Conservation (phyloP, 805 yeast genomes). For the Myxozyma lipomycoides region DNA sequence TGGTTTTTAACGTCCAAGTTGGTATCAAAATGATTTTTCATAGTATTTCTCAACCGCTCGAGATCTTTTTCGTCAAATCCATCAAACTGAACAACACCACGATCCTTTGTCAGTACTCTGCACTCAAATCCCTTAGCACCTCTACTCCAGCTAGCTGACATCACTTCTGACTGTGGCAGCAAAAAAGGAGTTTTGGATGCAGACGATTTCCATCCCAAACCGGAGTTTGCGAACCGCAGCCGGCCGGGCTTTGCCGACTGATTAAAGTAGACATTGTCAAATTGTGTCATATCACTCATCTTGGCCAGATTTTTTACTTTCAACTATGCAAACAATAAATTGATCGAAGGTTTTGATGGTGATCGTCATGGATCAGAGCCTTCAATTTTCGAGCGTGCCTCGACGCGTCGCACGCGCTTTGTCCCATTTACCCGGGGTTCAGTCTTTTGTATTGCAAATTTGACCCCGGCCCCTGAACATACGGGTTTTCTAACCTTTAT, state of each 20-base stretch:
- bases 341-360: too few relatives aligned
- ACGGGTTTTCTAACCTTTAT: too few relatives aligned
- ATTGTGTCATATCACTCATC: slow-evolving; percentile 47
- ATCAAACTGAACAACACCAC: slow-evolving; percentile 81
- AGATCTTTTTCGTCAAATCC: slow-evolving; percentile 89
- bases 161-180: slow-evolving; percentile 79
- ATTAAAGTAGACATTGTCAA: slow-evolving; percentile 84
- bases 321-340: too few relatives aligned
- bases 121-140: slow-evolving; percentile 90
- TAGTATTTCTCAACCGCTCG: slow-evolving; percentile 71
- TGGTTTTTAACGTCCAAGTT: slow-evolving; percentile 82
- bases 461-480: too few relatives aligned
- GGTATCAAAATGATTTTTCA: slow-evolving; percentile 69
- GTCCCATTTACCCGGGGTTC: too few relatives aligned
- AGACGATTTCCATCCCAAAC: slow-evolving; percentile 90
- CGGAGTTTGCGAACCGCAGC: slow-evolving; percentile 93
- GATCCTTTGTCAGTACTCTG: slow-evolving; percentile 81
- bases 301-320: slow-evolving; percentile 1
- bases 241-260: slow-evolving; percentile 81
- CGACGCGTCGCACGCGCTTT: too few relatives aligned
- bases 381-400: too few relatives aligned
- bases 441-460: too few relatives aligned
- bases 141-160: slow-evolving; percentile 82
- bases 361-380: too few relatives aligned
- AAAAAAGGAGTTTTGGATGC: slow-evolving; percentile 56